Evolutionary conservation across 192 early-diverging fungal genomes (phyloP).

Genomic region (Entomortierella beljakovae): DNA sequence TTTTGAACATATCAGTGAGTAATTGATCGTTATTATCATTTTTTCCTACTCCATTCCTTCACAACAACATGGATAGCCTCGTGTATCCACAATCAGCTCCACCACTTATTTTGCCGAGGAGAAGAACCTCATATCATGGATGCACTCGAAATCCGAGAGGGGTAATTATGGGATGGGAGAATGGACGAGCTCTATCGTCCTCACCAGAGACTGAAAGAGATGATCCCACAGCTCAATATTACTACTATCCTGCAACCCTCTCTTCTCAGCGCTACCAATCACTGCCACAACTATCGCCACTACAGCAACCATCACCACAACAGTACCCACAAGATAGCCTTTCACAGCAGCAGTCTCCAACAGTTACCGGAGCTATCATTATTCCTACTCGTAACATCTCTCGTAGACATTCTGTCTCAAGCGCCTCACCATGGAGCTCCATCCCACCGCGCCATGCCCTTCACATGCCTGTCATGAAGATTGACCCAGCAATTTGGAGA

Average conservation of each 20-base stretch:
- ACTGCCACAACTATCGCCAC: background rate
- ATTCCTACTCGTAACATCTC: background rate
- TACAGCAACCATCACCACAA: background rate
- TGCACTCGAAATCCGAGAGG: background rate
- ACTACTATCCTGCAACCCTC: background rate
- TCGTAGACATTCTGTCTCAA: constrained; percentile 27
- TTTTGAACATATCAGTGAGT: too few relatives aligned
- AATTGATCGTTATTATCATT: too few relatives aligned
- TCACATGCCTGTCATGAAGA: constrained; percentile 48
- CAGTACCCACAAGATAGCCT: background rate
- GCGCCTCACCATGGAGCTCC: constrained; percentile 13
- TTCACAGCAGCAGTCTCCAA: background rate
- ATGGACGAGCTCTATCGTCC: background rate
- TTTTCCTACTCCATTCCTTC: background rate
- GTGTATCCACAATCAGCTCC: constrained; percentile 1
- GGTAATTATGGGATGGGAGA: background rate
- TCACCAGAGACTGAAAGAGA: constrained; percentile 2
- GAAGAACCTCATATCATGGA: constrained; percentile 1
- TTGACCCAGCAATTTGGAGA: constrained; percentile 23
- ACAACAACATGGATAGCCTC: background rate
- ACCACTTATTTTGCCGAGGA: constrained; percentile 5
- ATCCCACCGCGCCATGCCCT: constrained; percentile 38
- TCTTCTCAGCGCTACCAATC: background rate
- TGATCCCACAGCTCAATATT: background rate
- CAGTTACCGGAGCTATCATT: background rate